Evolutionary conservation across 805 yeast species (phyloP).

Genomic region (Saccharomycopsis sp.): DNA sequence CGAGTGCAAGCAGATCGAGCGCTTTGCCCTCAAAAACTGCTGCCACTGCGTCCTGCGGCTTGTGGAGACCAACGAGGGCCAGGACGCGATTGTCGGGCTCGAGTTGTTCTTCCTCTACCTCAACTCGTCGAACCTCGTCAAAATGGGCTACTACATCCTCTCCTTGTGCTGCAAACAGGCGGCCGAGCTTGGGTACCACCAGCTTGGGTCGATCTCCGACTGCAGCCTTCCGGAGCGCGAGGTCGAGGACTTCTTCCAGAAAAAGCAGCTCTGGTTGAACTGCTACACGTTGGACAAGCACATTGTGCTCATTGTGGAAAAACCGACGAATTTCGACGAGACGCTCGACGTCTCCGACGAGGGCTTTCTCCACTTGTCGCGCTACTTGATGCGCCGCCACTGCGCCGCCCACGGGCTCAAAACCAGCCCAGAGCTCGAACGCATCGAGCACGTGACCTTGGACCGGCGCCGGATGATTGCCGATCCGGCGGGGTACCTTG

Average conservation of each 20-base stretch:
- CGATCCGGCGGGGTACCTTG: slow-evolving; percentile 4
- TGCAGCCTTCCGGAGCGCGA: not conserved
- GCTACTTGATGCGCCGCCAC: slow-evolving; percentile 3
- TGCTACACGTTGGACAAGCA: not conserved
- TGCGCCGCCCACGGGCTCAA: not conserved
- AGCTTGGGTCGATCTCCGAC: not conserved
- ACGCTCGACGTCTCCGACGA: slow-evolving; percentile 1
- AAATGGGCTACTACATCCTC: not conserved
- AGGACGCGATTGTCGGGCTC: not conserved
- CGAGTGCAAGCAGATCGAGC: not conserved
- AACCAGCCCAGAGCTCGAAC: slow-evolving; percentile 2
- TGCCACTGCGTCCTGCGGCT: not conserved
- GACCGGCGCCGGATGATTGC: not conserved
- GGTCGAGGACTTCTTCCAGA: not conserved
- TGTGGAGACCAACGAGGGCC: not conserved
- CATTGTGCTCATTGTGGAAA: not conserved
- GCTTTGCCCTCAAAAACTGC: not conserved
- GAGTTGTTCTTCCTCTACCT: not conserved
- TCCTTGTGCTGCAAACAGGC: not conserved
- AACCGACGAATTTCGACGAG: not conserved
- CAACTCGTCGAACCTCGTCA: not conserved
- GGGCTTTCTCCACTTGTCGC: slow-evolving; percentile 9
- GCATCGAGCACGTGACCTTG: not conserved
- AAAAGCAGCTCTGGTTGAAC: not conserved
- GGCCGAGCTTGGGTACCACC: not conserved